Base-by-base conservation (phyloP, 495 filamentous ascomycete genomes). In the Aspergillus nidulans region DNA sequence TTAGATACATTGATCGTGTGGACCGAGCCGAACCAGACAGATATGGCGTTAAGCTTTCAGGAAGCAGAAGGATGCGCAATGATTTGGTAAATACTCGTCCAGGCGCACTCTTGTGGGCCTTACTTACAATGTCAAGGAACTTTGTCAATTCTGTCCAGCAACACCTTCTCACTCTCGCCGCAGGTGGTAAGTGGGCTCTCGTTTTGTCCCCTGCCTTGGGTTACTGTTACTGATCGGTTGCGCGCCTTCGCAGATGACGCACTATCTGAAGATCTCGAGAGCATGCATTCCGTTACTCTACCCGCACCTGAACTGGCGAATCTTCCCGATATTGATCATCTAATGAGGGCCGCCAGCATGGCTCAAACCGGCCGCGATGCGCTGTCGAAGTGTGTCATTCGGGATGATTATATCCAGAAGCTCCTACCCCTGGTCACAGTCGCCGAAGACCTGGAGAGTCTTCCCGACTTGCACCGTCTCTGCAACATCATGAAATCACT, bases 401-500 rank as follows among this genome's bases (percentile, higher is more conserved):
- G 69, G 24, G 87, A 92, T 28, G 85, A 92, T 42, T 97, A 95
- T 69, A 94, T 98, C 57, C 67, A 74, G 61, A 96, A 95, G 67
- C 77, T 98, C 30, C 85, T 94, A 48, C 91, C 90, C 1, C 62
- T 97, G 41, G 88, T 98, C 49, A 79, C 85, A 43, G 81, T 85
- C 62, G 94, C 95, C 3, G 94, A 98, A 70, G 90, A 96, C 65
- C 77, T 95, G 53, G 91, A 98, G 67, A 91, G 87, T 57, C 72
- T 96, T 26, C 63, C 79, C 0, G 92, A 97, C 63, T 76, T 98
- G 25, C 95, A 97, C 66, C 81, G 87, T 25, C 74, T 98, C 19
- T 98, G 94, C 84, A 95, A 91, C 64, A 96, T 98, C 67, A 96
- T 96, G 91, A 98, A 98, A 76, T 88, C 85, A 49, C 80, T 97